phyloP scores from a whole-genome alignment of 139 green algal species.

The Nannochloris sp. region DNA sequence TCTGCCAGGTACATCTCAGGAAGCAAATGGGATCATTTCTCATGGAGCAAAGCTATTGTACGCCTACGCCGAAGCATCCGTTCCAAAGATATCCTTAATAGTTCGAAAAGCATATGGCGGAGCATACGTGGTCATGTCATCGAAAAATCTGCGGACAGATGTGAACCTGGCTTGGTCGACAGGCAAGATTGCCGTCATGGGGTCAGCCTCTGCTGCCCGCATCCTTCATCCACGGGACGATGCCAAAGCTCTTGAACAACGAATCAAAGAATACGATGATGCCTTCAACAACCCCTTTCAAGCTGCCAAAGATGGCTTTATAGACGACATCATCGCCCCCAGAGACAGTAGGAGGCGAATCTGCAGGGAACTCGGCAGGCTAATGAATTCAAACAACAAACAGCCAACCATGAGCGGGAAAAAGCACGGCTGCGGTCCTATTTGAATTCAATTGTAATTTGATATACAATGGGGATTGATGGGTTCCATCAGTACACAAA shows the following conservation, averaged over 20 bases:
- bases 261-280: slow-evolving; percentile 37
- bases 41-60: slow-evolving; percentile 69
- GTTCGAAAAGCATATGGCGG: slow-evolving; percentile 62
- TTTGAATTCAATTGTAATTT: slow-evolving; percentile 15
- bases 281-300: slow-evolving; percentile 43
- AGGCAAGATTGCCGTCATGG: slow-evolving; percentile 66
- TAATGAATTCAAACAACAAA: slow-evolving; percentile 33
- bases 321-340: slow-evolving; percentile 56
- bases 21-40: slow-evolving; percentile 54
- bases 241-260: neutral
- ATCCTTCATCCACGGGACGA: slow-evolving; percentile 38
- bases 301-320: slow-evolving; percentile 42
- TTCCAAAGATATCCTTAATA: slow-evolving; percentile 63
- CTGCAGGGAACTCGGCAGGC: slow-evolving; percentile 35
- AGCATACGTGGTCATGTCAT: slow-evolving; percentile 52
- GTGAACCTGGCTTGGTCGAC: slow-evolving; percentile 57
- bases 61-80: slow-evolving; percentile 57
- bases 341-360: slow-evolving; percentile 41
- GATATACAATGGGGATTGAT: slow-evolving; percentile 14
- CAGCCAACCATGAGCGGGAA: slow-evolving; percentile 10
- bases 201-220: slow-evolving; percentile 50
- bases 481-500: slow-evolving; percentile 12
- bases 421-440: slow-evolving; percentile 40
- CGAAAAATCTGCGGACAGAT: slow-evolving; percentile 54
- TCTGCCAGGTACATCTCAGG: slow-evolving; percentile 46